Base-by-base conservation (phyloP, 768 basidiomycete genomes). In the Termitomyces heimii region DNA sequence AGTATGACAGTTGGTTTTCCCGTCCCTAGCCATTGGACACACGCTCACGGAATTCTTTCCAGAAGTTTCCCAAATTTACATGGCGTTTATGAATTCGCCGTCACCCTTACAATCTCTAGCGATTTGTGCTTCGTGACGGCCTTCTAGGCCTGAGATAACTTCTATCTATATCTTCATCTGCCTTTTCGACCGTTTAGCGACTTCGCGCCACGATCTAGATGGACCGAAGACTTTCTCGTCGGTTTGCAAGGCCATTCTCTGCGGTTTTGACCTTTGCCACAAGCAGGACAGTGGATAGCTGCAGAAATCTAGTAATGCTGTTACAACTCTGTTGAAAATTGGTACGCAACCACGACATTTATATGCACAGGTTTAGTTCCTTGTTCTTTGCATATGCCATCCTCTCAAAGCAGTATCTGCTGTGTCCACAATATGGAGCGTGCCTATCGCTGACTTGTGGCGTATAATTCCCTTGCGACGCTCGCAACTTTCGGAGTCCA, bases 181-280 rank as follows among this genome's bases (percentile, higher is more conserved):
- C n/a, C 35, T 52, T n/a, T 2, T 29, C n/a, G 35, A 51, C 18
- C 49, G 24, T 51, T n/a, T 24, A 24, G 12, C 49, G 26, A 28
- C n/a, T 20, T 39, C 50, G 28, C 50, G 50, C 29, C 50, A 39
- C 50, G 26, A 52, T 52, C 37, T 39, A 52, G 50, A 52, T 52
- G 12, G 18, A 28, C 35, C 1, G 16, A 51, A 6, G 49, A 20
- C 4, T 26, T 24, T 26, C 18, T 37, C 24, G 20, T 28, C 32
- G 20, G 14, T 39, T n/a, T 18, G 24, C 18, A 51, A 39, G 34
- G 24, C 5, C 22, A 39, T 39, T n/a, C 26, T 37, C 40, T 35
- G 26, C 37, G 50, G 26, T 39, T 48, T 32, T 47, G 28, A 39
- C 50, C 50, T 39, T 40, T 20, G 37, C 22, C 12, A 52, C 50